Conservation (phyloP, 2,329 filamentous ascomycete genomes). For the Paecilomyces variotii region DNA sequence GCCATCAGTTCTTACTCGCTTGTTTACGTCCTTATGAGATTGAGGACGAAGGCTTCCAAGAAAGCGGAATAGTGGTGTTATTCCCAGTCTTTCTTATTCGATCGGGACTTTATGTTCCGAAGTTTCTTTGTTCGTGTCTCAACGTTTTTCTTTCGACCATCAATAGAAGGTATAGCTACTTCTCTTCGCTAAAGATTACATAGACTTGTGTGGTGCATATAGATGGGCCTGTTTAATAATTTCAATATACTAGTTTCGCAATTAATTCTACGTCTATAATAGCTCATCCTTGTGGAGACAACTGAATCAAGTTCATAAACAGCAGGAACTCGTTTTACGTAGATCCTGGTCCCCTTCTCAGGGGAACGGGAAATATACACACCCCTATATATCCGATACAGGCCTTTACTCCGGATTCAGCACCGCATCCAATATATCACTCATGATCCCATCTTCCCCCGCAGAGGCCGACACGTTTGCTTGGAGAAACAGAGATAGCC, state of each 20-base stretch:
- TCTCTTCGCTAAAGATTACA: background rate
- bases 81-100: background rate
- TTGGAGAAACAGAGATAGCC: too few species aligned
- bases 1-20: constrained; percentile 46
- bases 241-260: background rate
- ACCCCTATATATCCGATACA: background rate
- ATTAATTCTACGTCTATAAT: too few species aligned
- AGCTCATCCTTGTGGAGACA: too few species aligned
- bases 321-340: too few species aligned
- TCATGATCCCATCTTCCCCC: too few species aligned
- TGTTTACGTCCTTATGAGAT: constrained; percentile 36
- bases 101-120: background rate
- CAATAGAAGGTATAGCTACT: background rate
- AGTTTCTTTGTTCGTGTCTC: background rate
- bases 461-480: too few species aligned
- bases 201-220: background rate
- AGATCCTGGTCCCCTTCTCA: background rate
- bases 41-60: constrained; percentile 30
- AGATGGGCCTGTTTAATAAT: background rate
- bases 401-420: background rate
- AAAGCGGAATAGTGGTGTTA: constrained; percentile 19
- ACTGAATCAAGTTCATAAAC: too few species aligned
- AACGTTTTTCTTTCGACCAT: background rate
- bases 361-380: background rate
- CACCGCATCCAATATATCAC: background rate